Base-by-base conservation (phyloP, 1,284 basidiomycete species). In the Sporisorium scitamineum region DNA sequence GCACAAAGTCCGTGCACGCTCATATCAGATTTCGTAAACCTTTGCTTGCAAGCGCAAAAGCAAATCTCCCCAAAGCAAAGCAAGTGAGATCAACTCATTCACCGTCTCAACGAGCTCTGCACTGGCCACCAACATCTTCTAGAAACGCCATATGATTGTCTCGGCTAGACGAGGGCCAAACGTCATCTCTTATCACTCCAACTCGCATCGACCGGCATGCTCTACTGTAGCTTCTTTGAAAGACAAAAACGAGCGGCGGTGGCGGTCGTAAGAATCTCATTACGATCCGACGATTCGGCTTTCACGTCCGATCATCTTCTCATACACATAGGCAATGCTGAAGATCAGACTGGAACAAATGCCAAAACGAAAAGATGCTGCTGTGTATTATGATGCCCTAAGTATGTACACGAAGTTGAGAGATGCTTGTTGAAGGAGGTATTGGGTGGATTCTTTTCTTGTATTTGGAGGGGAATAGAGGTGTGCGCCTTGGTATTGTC, bases 361-460 rank as follows among this genome's bases (percentile, higher is more conserved):
- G 45, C 13, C 26, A 5, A 26, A 20, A n/a, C 4, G 27, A 41
- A 29, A 31, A 14, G 29, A 68, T 70, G 68, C 57, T 44, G 54
- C 34, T 54, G 55, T 65, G 44, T 65, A 58, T 42, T 54, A 57
- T 61, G 59, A 71, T 71, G 69, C 69, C 69, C 69, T 71, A 61
- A 71, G 54, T 66, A 71, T 71, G 47, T 71, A 71, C 69, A 71
- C 13, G 41, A 56, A 63, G 24, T 16, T 20, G 22, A 26, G 50
- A 61, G 50, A 59, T 66, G 69, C 59, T 63, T 27, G 24, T 29
- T 8, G 45, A 32, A 31, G 20, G 42, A 61, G 52, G 50, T 54
- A 66, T 51, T 48, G 9, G 56, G 37, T 31, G 51, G 24, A 32
- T 10, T 27, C 31, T 39, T 37, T 41, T 48, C 41, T 58, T 59